A percentile compares a stretch with the other conserved stretches of the same genome.
Evolutionary conservation across 768 basidiomycete species (phyloP).

Genomic region (Lentinula guzmanii): DNA sequence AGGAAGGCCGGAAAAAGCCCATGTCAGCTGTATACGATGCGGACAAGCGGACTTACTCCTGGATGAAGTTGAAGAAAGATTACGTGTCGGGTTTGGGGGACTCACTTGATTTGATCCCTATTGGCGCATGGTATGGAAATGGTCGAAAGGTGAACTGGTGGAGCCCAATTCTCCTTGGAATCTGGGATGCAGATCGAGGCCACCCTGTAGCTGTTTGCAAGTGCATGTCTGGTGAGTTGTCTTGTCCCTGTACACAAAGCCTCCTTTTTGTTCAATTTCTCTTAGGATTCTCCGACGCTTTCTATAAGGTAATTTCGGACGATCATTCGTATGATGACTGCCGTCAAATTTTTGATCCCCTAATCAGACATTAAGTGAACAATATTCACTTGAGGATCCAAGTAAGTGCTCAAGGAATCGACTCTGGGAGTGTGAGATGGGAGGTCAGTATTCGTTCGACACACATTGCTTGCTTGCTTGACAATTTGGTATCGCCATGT

Average conservation of each 20-base stretch:
- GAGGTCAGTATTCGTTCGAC: slow-evolving; percentile 37
- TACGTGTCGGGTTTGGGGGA: slow-evolving; percentile 81
- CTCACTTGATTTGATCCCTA: slow-evolving; percentile 63
- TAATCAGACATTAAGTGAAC: slow-evolving; percentile 50
- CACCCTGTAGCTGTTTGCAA: slow-evolving; percentile 78
- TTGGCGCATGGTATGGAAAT: slow-evolving; percentile 86
- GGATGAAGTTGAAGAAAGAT: slow-evolving; percentile 93
- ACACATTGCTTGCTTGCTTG: background rate
- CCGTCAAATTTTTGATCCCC: slow-evolving; percentile 8
- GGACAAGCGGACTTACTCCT: slow-evolving; percentile 81
- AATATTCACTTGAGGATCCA: slow-evolving; percentile 53
- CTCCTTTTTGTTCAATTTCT: slow-evolving; percentile 1
- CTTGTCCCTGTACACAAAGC: background rate
- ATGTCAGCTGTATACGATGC: slow-evolving; percentile 86
- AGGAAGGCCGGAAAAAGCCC: slow-evolving; percentile 49
- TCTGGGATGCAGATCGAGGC: slow-evolving; percentile 61
- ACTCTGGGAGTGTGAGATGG: slow-evolving; percentile 57
- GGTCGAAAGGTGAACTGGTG: slow-evolving; percentile 90
- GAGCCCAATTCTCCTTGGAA: slow-evolving; percentile 80
- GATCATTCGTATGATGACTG: background rate
- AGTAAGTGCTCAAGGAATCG: slow-evolving; percentile 46
- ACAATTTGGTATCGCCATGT: slow-evolving; percentile 1
- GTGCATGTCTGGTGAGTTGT: slow-evolving; percentile 71
- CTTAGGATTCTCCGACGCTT: slow-evolving; percentile 73
- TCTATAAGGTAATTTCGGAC: slow-evolving; percentile 55